Evolutionary conservation across 2,329 filamentous ascomycete species (phyloP).

Genomic region (Malbranchea cinnamomea): DNA sequence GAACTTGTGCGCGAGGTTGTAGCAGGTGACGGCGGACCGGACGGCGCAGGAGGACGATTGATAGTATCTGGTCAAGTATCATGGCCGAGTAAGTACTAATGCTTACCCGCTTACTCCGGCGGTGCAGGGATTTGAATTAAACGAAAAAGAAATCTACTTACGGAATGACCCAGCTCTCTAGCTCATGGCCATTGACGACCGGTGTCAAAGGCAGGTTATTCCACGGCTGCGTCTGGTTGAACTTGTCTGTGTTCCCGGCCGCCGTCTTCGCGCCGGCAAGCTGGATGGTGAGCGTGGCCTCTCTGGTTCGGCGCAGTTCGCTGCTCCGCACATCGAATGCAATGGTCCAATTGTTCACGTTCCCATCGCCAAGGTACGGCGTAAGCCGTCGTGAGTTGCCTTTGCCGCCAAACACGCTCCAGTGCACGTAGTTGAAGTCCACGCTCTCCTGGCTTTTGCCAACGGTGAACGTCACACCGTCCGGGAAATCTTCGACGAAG

Average conservation of each 20-base stretch:
- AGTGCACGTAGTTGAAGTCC: conserved; percentile 51
- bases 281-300: conserved; percentile 47
- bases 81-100: conserved; percentile 11
- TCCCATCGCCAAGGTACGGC: conserved; percentile 25
- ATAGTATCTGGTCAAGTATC: conserved; percentile 33
- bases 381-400: conserved; percentile 33
- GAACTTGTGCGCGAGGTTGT: conserved; percentile 47
- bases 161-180: conserved; percentile 43
- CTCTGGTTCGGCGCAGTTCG: conserved; percentile 28
- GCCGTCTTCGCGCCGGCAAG: conserved; percentile 48
- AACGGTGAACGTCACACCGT: conserved; percentile 43
- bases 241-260: conserved; percentile 46
- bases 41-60: conserved; percentile 47
- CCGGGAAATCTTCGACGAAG: conserved; percentile 43
- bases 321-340: conserved; percentile 34
- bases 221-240: conserved; percentile 38
- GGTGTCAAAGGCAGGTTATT: conserved; percentile 39
- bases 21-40: conserved; percentile 45
- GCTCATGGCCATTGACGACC: conserved; percentile 30
- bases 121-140: conserved; percentile 5
- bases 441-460: conserved; percentile 34
- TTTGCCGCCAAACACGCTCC: conserved; percentile 46
- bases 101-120: conserved; percentile 1
- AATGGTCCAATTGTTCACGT: conserved; percentile 44
- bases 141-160: conserved; percentile 22